A percentile compares a stretch with the other conserved stretches of the same genome.
Evolutionary conservation across 257 asterid genomes (phyloP).

Genomic region (Nicotiana obtusifolia): DNA sequence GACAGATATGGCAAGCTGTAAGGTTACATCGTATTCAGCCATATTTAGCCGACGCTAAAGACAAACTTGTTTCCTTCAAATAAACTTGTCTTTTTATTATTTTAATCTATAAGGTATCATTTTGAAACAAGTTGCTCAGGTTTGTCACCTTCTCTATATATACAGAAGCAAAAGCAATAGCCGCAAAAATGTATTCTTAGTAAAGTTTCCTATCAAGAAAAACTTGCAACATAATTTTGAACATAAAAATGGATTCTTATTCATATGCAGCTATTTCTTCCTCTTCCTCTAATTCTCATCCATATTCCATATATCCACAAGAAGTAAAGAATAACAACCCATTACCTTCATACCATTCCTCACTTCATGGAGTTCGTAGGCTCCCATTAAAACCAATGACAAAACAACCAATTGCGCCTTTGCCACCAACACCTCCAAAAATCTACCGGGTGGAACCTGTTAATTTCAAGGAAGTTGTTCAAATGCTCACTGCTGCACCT

Average conservation of each 20-base stretch:
- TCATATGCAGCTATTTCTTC: conserved; percentile 5
- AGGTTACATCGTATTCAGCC: not conserved
- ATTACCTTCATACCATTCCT: conserved; percentile 20
- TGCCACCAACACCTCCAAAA: conserved; percentile 62
- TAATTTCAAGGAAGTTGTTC: conserved; percentile 62
- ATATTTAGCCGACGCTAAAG: not conserved
- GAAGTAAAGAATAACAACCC: conserved; percentile 14
- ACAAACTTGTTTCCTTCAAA: too few relatives aligned
- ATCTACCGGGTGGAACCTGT: conserved; percentile 51
- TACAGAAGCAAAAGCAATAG: not conserved
- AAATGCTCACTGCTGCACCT: conserved; percentile 54
- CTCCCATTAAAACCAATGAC: conserved; percentile 21
- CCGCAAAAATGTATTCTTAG: not conserved
- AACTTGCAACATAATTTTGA: not conserved
- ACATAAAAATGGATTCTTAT: conserved; percentile 14
- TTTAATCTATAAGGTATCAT: not conserved
- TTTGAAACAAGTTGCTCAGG: not conserved
- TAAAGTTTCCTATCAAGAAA: not conserved
- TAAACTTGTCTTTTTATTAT: not conserved
- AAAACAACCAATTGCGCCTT: conserved; percentile 65
- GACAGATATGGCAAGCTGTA: not conserved
- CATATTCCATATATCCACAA: not conserved
- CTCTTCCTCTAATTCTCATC: conserved; percentile 4
- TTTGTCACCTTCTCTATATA: not conserved
- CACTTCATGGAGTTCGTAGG: conserved; percentile 47